Base-by-base conservation (phyloP, 805 yeast genomes). In the Ogataea degrootiae region DNA sequence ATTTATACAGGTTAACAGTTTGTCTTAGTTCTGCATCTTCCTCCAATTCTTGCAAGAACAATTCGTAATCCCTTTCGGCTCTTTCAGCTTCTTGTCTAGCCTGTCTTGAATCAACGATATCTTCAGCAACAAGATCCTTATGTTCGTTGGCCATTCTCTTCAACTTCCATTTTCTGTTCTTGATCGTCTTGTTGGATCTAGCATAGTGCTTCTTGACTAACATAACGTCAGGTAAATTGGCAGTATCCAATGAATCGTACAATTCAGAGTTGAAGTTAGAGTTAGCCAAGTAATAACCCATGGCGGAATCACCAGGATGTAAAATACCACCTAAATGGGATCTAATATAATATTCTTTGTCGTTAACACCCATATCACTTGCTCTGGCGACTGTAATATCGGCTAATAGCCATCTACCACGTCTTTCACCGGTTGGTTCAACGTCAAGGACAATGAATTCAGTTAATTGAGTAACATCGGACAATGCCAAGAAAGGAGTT, bases 141-240 rank as follows among this genome's bases (percentile, higher is more conserved):
- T 91, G 96, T 71, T 94, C 98, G 63, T 77, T 87, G 36, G 98
- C 98, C 97, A 92, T 91, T 77, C 98, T 86, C 83, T 87, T 87
- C 69, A 92, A 81, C 70, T 85, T 88, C 96, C 96, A 88, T 68
- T 75, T 75, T 77, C 92, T 83, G 75, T 83, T 79, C 79, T 84
- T 85, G 55, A 79, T 71, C 73, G 81, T 85, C 72, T 79, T 80
- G 41, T 81, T 74, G 72, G 84, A 85, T 75, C 96, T 84, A 41
- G 83, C 76, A 73, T 90, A 92, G 68, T 79, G 79, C 65, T 90
- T 91, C 88, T 90, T 89, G 48, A 92, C 95, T 52, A 91, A 67
- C 2, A 89, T 77, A 43, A 91, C 96, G 59, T 91, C 97, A 17
- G 96, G 94, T 21, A 83, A 69, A 54, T 83, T 82, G 49, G 75